Conservation (phyloP, 352 stramenopile genomes). For the Elongisporangium undulatum region DNA sequence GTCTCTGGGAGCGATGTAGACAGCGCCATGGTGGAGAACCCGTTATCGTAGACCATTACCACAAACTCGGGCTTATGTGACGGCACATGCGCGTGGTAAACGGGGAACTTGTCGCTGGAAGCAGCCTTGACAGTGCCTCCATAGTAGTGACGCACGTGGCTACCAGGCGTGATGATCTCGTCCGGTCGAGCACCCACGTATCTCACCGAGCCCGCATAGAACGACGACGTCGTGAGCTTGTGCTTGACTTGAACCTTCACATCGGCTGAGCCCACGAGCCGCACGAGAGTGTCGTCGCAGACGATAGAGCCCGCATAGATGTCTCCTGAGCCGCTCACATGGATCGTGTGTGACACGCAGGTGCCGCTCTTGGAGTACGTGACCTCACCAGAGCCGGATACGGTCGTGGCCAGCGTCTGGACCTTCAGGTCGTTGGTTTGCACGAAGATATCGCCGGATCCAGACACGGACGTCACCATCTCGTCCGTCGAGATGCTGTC, state of each 20-base stretch:
- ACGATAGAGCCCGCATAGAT: constrained; percentile 34
- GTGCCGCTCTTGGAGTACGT: constrained; percentile 28
- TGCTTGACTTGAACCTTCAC: constrained; percentile 36
- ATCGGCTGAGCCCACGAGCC: constrained; percentile 32
- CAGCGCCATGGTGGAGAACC: neutral
- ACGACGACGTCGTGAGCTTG: constrained; percentile 18
- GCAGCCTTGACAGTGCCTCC: neutral
- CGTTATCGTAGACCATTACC: neutral
- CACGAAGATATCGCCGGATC: constrained; percentile 25
- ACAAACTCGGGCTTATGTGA: neutral
- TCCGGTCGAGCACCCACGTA: constrained; percentile 30
- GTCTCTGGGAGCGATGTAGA: neutral
- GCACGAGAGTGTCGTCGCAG: constrained; percentile 33
- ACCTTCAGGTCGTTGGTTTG: constrained; percentile 14
- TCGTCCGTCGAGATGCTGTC: constrained; percentile 17
- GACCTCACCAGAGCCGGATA: constrained; percentile 28
- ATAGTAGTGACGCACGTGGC: neutral
- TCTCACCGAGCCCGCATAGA: constrained; percentile 27
- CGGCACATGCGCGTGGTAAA: neutral
- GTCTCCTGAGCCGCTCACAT: constrained; percentile 24
- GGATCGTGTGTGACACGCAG: constrained; percentile 23
- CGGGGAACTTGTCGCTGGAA: neutral
- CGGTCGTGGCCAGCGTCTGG: constrained; percentile 13
- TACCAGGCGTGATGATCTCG: constrained; percentile 19
- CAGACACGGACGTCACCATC: constrained; percentile 25